Percentiles rank a stretch among this genome's conserved stretches.
These are phyloP conservation scores for Hymenoscyphus albidus DNA, from an alignment of 2,329 filamentous ascomycete genomes.

Conservation along the genomic window DNA sequence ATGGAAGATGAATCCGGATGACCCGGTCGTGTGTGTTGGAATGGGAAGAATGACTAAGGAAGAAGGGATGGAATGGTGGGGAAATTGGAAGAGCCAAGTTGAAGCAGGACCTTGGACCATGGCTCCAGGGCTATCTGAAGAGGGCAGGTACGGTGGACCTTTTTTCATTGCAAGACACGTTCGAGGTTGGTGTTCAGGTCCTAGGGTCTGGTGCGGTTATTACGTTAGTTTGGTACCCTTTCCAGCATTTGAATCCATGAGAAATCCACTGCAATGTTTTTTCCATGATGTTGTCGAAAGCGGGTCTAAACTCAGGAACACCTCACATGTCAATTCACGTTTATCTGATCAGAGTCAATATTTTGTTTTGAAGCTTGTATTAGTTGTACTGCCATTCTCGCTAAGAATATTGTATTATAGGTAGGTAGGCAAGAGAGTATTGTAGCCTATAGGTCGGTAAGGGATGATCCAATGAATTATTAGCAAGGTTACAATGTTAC, in stretches of 20 bases:
- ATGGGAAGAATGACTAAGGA: not conserved
- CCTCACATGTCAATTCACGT: no score
- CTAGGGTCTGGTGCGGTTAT: not conserved
- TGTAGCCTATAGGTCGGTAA: not conserved
- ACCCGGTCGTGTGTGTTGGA: not conserved
- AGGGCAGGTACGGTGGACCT: not conserved
- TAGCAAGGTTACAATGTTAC: not conserved
- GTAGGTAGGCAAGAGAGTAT: no score
- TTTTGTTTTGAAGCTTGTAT: no score
- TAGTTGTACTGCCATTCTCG: no score
- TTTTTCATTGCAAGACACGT: constrained; percentile 1
- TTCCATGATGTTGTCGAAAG: no score
- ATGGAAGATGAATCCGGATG: not conserved
- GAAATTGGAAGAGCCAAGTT: not conserved
- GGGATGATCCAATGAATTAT: not conserved
- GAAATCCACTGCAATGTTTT: not conserved
- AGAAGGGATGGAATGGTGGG: not conserved
- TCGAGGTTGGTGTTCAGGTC: not conserved
- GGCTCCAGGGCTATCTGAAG: not conserved
- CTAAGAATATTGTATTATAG: no score
- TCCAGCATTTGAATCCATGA: not conserved
- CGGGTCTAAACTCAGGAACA: no score
- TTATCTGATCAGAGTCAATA: no score
- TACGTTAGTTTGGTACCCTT: constrained; percentile 3
- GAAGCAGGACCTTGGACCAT: constrained; percentile 1